A percentile compares a stretch with the other conserved stretches of the same genome.
phyloP scores from a whole-genome alignment of 805 yeast species.

The Teunomyces kruisii region DNA sequence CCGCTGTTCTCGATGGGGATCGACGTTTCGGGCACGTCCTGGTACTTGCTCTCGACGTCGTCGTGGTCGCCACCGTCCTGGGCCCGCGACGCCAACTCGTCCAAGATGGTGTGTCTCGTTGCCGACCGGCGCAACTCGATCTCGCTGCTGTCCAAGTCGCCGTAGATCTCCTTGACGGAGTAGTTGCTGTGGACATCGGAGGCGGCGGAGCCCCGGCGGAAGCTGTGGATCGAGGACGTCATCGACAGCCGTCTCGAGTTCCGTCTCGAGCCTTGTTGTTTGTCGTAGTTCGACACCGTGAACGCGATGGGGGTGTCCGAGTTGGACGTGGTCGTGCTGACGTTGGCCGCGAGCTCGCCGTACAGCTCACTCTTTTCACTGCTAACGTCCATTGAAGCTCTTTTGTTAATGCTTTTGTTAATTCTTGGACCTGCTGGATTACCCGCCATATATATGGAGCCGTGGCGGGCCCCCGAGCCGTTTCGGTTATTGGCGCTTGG shows the following conservation, averaged over 20 bases:
- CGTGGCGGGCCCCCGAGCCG: not conserved
- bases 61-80: slow-evolving; percentile 7
- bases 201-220: not conserved
- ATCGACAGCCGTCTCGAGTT: slow-evolving; percentile 8
- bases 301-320: slow-evolving; percentile 5
- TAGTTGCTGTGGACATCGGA: slow-evolving; percentile 10
- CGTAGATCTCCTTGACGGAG: slow-evolving; percentile 33
- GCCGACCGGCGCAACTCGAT: slow-evolving; percentile 30
- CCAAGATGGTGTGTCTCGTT: slow-evolving; percentile 31
- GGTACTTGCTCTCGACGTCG: slow-evolving; percentile 5
- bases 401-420: no score
- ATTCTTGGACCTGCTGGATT: no score
- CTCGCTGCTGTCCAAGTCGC: slow-evolving; percentile 29
- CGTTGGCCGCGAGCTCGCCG: slow-evolving; percentile 1
- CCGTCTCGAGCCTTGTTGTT: slow-evolving; percentile 11
- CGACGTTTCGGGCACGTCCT: slow-evolving; percentile 21
- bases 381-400: not conserved
- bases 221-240: no score
- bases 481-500: slow-evolving; percentile 2
- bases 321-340: slow-evolving; percentile 14
- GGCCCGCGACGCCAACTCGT: slow-evolving; percentile 13
- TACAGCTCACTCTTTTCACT: slow-evolving; percentile 4
- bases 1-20: slow-evolving; percentile 47
- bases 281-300: slow-evolving; percentile 2
- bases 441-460: no score